These are phyloP conservation scores for Niveomyces coronatus DNA, from an alignment of 2,329 filamentous ascomycete genomes.

Conservation along the genomic window DNA sequence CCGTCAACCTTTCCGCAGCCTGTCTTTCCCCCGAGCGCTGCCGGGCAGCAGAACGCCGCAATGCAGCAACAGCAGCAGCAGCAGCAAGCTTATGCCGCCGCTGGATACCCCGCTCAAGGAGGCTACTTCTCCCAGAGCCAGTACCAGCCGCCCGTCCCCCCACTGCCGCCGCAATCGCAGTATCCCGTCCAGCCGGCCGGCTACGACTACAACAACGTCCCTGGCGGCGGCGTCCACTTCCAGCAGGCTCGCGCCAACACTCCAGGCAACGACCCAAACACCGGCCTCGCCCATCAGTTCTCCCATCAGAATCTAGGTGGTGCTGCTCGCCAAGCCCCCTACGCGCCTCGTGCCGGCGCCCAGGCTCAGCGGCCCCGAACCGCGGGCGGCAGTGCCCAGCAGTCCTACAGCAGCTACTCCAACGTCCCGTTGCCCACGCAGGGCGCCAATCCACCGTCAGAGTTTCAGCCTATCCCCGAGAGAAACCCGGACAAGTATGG, in stretches of 20 bases:
- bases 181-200: constrained; percentile 28
- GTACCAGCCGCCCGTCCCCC: constrained; percentile 52
- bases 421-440: constrained; percentile 53
- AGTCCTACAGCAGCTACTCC: constrained; percentile 55
- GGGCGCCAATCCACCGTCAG: constrained; percentile 49
- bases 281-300: constrained; percentile 88
- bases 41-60: constrained; percentile 17
- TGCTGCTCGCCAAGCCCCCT: constrained; percentile 58
- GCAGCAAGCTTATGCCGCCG: constrained; percentile 32
- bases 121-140: constrained; percentile 43
- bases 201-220: constrained; percentile 42
- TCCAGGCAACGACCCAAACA: constrained; percentile 71
- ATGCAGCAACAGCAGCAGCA: constrained; percentile 31
- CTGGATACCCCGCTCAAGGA: constrained; percentile 11
- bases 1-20: constrained; percentile 95
- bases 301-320: constrained; percentile 88
- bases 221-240: constrained; percentile 25
- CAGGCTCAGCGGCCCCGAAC: constrained; percentile 74
- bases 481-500: constrained; percentile 76
- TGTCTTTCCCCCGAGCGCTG: constrained; percentile 41
- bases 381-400: constrained; percentile 58
- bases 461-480: constrained; percentile 71
- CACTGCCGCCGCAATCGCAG: constrained; percentile 32
- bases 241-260: constrained; percentile 43
- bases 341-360: constrained; percentile 56